Evolutionary conservation across 306 rosid genomes (phyloP).

Genomic region (Boehmeria nivea): DNA sequence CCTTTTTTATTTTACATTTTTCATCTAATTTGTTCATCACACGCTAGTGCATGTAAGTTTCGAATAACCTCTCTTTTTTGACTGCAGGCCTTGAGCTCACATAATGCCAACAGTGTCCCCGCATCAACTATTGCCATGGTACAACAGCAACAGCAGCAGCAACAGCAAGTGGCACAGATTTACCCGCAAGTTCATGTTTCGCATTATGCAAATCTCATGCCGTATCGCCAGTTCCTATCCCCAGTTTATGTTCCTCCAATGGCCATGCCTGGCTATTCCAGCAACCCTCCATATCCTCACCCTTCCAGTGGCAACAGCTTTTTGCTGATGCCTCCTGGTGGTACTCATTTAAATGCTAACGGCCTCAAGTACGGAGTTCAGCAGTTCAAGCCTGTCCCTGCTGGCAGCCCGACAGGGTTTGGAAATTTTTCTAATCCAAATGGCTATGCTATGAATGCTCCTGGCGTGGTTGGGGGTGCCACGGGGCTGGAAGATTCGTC

Average conservation of each 20-base stretch:
- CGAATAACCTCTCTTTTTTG: background rate
- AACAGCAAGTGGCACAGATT: constrained; percentile 90
- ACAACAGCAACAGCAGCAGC: constrained; percentile 63
- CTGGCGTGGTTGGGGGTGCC: constrained; percentile 86
- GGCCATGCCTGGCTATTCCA: constrained; percentile 92
- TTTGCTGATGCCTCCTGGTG: constrained; percentile 91
- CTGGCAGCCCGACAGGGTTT: constrained; percentile 78
- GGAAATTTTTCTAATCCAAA: constrained; percentile 73
- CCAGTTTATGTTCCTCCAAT: constrained; percentile 95
- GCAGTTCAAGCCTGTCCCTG: constrained; percentile 87
- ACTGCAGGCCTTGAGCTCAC: constrained; percentile 58
- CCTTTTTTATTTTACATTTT: too few species aligned
- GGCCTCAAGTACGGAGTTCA: constrained; percentile 87
- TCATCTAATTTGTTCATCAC: too few species aligned
- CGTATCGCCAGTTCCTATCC: constrained; percentile 79
- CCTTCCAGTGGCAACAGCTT: constrained; percentile 81
- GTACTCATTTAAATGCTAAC: constrained; percentile 81
- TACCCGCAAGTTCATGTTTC: constrained; percentile 95
- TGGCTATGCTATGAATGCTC: constrained; percentile 78
- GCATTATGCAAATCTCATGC: constrained; percentile 84
- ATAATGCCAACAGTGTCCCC: constrained; percentile 46
- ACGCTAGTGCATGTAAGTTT: too few species aligned
- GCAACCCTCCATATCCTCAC: constrained; percentile 81
- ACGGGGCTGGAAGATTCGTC: constrained; percentile 81
- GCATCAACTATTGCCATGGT: constrained; percentile 69